Evolutionary conservation across 2,329 filamentous ascomycete genomes (phyloP), one percentile per base, ranked within the genome.

Genomic region (Cordyceps farinosa): DNA sequence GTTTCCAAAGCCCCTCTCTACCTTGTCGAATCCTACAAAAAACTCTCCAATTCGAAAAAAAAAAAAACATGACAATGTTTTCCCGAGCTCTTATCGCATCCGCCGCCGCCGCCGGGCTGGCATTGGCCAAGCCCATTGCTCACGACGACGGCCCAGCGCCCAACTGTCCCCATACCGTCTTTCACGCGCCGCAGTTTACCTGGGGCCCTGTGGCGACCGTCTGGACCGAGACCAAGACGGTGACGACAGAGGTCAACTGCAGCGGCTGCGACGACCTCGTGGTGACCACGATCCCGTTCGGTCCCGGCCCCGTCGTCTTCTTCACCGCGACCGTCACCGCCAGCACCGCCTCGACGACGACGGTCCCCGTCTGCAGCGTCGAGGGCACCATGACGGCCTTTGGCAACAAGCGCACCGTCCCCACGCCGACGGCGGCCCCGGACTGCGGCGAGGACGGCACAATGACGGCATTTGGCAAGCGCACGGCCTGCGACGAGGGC

Each of bases 191-290:
- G 4, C 3, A 32, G 36, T 67, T 67, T 48, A 69, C 64, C 34
- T 64, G 48, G 5, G 70, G 68, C 2, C 69, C 71, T 5, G 67
- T 66, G 0, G 4, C 10, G 3, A 75, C 73, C 1, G 27, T 70
- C n/a, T 74, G 64, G 64, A 69, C 71, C 1, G 51, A 59, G 1
- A 75, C 73, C 0, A 47, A 57, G 0, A 74, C 73, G 0, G 8
- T 27, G 13, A 71, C 69, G 3, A 27, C 32, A 2, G 36, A 30
- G 30, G 38, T 74, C 32, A 67, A 72, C 65, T 75, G 73, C 67
- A 64, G 65, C 17, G 56, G 40, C 27, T 75, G 73, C 67, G 61
- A 52, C 10, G 47, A 63, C 17, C 45, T 70, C 32, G 44, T 53
- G 22, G 32, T 1, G 27, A 40, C 3, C 36, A 58, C 17, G 11